phyloP scores from a whole-genome alignment of 805 yeast genomes.

The Sungouiella thailandica region DNA sequence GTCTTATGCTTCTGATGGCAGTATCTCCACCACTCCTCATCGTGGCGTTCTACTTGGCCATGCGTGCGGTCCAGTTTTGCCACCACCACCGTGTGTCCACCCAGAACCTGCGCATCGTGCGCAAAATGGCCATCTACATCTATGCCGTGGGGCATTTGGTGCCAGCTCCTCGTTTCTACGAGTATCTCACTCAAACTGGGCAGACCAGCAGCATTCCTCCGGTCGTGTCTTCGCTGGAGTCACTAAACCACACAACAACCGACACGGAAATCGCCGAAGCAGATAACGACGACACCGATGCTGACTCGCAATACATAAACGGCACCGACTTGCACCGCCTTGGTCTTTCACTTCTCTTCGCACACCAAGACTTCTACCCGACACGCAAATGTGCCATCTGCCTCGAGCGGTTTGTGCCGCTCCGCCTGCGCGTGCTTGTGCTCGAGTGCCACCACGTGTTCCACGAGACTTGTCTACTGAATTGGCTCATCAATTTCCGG shows the following conservation, averaged over 20 bases:
- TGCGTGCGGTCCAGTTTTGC: conserved; percentile 26
- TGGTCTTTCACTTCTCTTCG: conserved; percentile 6
- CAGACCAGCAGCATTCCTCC: conserved; percentile 19
- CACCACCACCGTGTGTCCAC: conserved; percentile 22
- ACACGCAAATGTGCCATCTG: conserved; percentile 58
- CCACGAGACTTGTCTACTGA: conserved; percentile 53
- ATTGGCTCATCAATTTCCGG: conserved; percentile 54
- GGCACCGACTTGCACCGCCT: conserved; percentile 7
- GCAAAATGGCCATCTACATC: conserved; percentile 33
- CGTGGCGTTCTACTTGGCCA: conserved; percentile 26
- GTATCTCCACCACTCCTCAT: conserved; percentile 39
- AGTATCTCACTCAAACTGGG: conserved; percentile 28
- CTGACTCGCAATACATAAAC: conserved; percentile 2
- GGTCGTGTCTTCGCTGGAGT: conserved; percentile 11
- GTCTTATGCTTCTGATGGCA: conserved; percentile 36
- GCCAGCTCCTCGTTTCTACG: conserved; percentile 18
- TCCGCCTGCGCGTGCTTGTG: conserved; percentile 44
- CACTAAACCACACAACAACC: no score
- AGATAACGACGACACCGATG: background rate
- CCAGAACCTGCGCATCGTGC: conserved; percentile 29
- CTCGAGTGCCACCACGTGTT: conserved; percentile 59
- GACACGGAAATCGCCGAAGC: conserved; percentile 6
- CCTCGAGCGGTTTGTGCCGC: conserved; percentile 46
- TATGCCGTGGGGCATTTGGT: conserved; percentile 33
- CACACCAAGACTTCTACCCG: conserved; percentile 9